Conservation (phyloP, 257 asterid species). For the Solanum megistacrolobum region DNA sequence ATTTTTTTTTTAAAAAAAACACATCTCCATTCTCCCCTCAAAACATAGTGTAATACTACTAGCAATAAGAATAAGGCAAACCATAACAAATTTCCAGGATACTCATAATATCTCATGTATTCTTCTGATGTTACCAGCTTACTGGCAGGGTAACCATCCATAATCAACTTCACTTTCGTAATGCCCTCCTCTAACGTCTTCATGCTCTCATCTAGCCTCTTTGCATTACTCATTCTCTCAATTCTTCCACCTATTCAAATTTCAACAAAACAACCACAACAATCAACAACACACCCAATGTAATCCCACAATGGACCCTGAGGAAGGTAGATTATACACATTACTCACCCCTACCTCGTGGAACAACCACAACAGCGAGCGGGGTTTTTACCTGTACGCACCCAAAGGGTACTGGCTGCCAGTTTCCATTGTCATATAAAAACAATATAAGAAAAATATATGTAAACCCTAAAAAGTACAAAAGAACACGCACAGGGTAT, state of each 20-base stretch:
- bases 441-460: neutral
- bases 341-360: neutral
- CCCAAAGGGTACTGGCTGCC: too few species aligned
- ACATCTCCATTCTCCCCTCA: neutral
- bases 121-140: conserved; percentile 4
- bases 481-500: neutral
- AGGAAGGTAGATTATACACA: neutral
- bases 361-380: neutral
- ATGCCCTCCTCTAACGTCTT: conserved; percentile 5
- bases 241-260: neutral
- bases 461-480: neutral
- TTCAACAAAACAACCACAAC: neutral
- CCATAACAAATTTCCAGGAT: conserved; percentile 7
- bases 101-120: conserved; percentile 16
- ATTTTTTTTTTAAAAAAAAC: neutral
- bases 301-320: neutral
- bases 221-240: neutral
- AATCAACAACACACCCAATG: neutral
- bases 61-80: neutral
- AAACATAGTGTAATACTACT: neutral
- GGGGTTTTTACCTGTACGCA: too few species aligned
- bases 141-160: conserved; percentile 12
- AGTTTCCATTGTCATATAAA: neutral
- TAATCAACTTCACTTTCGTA: neutral
- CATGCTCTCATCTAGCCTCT: neutral